Base-by-base conservation (phyloP, 1,284 basidiomycete species). In the Cutaneotrichosporon arboriforme region DNA sequence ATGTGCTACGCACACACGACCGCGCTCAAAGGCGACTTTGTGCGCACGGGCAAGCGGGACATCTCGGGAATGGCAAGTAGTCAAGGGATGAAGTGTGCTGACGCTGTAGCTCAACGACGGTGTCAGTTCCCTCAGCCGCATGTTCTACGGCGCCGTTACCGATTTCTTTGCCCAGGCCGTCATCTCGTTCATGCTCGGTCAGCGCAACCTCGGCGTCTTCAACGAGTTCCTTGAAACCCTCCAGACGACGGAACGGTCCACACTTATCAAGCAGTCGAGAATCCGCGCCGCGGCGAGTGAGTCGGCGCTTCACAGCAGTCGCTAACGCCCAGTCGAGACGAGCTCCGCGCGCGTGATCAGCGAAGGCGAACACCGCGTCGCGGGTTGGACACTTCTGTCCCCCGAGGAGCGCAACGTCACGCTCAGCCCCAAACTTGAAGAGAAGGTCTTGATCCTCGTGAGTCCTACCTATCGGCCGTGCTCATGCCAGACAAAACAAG, bases 151-250 rank as follows among this genome's bases (percentile, higher is more conserved):
- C n/a, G 76, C 77, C 0, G 72, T 93, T 65, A 86, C 86, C 54
- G 94, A 97, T 76, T 97, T 93, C 83, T 98, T 97, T 76, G 86
- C 84, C 49, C 94, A 98, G 77, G 88, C 91, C 1, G 88, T 91
- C 46, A 90, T 93, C 62, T 90, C 94, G 68, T 96, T 86, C 69
- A 83, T 89, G 79, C 84, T 76, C 14, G 92, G 92, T 22, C 84
- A 91, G 70, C 86, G 92, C 53, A 86, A 84, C 0, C 69, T 84
- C 20, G 81, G 86, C 33, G 89, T 93, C 4, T 96, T 96, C 75
- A 86, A 88, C 34, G 92, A 96, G 71, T 96, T 96, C 70, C 77
- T 93, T 47, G 79, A 87, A 55, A 90, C 84, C 62, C 78, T 96
- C 46, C 85, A 87, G 63, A 88, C 87, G 9, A 87, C 87, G 13